Conservation (phyloP, 75 land plant species). For the Larix kaempferi region DNA sequence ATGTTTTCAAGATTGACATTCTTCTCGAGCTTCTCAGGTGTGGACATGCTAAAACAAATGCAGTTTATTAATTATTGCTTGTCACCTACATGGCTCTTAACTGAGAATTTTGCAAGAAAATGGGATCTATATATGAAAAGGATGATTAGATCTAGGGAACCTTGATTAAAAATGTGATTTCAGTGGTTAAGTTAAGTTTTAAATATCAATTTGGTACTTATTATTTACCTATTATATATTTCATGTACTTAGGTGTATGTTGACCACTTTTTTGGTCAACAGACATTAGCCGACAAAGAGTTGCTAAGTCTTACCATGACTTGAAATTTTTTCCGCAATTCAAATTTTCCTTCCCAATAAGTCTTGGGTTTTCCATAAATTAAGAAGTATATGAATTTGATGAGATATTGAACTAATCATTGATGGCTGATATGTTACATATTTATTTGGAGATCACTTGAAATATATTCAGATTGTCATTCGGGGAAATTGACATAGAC, state of each 20-base stretch:
- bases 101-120: background rate
- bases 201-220: background rate
- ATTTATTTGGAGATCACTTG: too few species aligned
- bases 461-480: too few species aligned
- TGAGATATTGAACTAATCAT: too few species aligned
- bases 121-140: background rate
- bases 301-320: constrained; percentile 73
- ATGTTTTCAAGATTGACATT: constrained; percentile 41
- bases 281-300: too few species aligned
- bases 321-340: constrained; percentile 83
- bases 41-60: background rate
- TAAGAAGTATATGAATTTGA: too few species aligned
- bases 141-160: background rate
- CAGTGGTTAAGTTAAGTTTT: background rate
- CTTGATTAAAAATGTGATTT: background rate
- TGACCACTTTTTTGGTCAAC: too few species aligned
- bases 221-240: background rate
- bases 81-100: background rate
- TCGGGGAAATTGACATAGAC: too few species aligned
- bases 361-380: too few species aligned
- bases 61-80: background rate
- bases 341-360: too few species aligned
- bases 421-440: too few species aligned
- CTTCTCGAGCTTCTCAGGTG: constrained; percentile 43
- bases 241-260: constrained; percentile 16